Base-by-base conservation (phyloP, 164 flowering plant genomes). In the Nymphaea thermarum region DNA sequence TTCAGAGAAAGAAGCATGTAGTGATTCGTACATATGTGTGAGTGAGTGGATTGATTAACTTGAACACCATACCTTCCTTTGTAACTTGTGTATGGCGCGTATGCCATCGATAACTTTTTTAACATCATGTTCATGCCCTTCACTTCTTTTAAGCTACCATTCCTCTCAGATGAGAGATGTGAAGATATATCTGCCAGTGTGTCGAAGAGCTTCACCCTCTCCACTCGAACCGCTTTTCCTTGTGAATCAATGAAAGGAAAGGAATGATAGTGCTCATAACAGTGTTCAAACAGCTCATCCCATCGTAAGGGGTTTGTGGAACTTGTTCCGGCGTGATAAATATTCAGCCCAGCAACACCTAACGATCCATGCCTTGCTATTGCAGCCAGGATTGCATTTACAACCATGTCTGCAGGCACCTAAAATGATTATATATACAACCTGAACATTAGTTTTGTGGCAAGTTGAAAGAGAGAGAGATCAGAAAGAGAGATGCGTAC, bases 381-480 rank as follows among this genome's bases (percentile, higher is more conserved):
- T 61, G 98, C 98, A 69, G 98, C 96, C 71, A 93, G 64, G 5
- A 82, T 93, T 43, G 96, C 92, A 65, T 93, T 93, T 3, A 87
- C 98, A 3, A 90, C 98, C 97, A 93, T 93, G 69, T 90, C 97
- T 0, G 89, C 98, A 12, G 98, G 98, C 11, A 90, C 90, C 96
- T 89, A 73, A 68, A 68, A 36, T 42, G 71, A 15, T 25, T 25
- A 25, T 1, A 25, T 25, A 25, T 25, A 25, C 36, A 25, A 25
- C 36, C 36, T 25, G 36, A 25, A 25, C 36, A 25, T 25, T 25
- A 25, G 36, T 25, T 25, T 25, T 25, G 36, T 25, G 36, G 1
- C 36, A 25, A 25, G 36, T 25, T 25, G 36, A 25, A 25, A 25
- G 36, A 25, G 36, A 25, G 36, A 25, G 36, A 25, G 36, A 25